phyloP scores from a whole-genome alignment of 2,329 filamentous ascomycete species.

The Cladophialophora psammophila region DNA sequence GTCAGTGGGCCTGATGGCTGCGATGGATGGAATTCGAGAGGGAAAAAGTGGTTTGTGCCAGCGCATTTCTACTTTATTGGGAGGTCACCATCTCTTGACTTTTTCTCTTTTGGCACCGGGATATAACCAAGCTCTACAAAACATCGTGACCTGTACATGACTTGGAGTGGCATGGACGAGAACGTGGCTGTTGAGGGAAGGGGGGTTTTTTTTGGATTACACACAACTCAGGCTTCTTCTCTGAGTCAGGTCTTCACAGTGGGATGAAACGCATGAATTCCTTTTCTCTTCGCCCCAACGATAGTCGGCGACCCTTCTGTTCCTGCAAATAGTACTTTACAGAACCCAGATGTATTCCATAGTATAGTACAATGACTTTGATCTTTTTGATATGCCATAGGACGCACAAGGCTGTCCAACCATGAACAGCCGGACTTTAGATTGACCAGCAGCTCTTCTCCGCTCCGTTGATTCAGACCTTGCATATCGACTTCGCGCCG shows the following conservation, averaged over 20 bases:
- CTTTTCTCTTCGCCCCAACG: neutral
- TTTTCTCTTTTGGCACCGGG: neutral
- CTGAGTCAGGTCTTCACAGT: neutral
- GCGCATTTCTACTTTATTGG: constrained; percentile 9
- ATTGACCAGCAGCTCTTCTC: neutral
- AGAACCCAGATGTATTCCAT: constrained; percentile 6
- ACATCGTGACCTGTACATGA: constrained; percentile 19
- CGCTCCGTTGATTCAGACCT: neutral
- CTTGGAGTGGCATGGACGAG: constrained; percentile 11
- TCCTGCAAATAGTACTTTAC: constrained; percentile 4
- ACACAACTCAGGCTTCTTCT: neutral
- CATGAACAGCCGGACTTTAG: neutral
- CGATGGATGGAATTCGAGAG: constrained; percentile 16
- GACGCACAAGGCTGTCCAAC: too few species aligned
- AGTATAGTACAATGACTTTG: constrained; percentile 8
- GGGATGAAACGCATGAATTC: constrained; percentile 4
- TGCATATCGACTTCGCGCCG: neutral
- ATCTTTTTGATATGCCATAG: constrained; percentile 1
- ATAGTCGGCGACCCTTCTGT: constrained; percentile 4
- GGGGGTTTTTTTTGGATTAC: constrained; percentile 14
- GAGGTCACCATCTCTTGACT: constrained; percentile 3
- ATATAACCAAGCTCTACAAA: constrained; percentile 20
- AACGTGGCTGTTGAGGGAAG: constrained; percentile 7
- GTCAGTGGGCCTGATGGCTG: constrained; percentile 9
- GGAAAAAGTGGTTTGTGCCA: constrained; percentile 28